Conservation (phyloP, 352 stramenopile genomes). For the Globisporangium echinulatum region DNA sequence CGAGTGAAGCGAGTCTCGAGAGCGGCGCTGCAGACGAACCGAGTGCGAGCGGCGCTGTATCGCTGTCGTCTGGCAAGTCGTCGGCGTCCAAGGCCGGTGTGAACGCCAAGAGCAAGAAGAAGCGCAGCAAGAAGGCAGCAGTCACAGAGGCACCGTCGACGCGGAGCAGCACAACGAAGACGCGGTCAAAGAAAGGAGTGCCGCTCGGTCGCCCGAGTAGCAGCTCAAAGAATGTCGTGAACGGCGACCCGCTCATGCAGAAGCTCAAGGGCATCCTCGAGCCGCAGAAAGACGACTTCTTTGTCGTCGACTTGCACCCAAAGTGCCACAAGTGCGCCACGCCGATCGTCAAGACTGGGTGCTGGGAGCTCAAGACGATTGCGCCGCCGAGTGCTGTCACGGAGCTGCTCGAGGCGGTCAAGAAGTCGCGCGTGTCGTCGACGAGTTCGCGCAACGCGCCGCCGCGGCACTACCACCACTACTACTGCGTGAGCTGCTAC, state of each 20-base stretch:
- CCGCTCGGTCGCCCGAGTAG: slow-evolving; percentile 29
- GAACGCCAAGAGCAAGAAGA: slow-evolving; percentile 63
- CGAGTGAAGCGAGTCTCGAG: slow-evolving; percentile 26
- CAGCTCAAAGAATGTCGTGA: slow-evolving; percentile 71
- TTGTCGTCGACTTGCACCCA: slow-evolving; percentile 94
- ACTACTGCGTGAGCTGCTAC: slow-evolving; percentile 67
- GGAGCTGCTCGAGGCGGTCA: slow-evolving; percentile 73
- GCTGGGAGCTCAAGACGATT: slow-evolving; percentile 78
- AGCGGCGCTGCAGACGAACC: neutral
- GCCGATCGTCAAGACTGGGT: slow-evolving; percentile 82
- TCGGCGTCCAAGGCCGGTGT: slow-evolving; percentile 17
- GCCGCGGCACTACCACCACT: slow-evolving; percentile 80
- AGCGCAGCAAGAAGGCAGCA: slow-evolving; percentile 66
- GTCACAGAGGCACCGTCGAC: slow-evolving; percentile 39
- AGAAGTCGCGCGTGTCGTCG: slow-evolving; percentile 63
- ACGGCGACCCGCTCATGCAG: slow-evolving; percentile 95
- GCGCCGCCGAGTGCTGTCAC: slow-evolving; percentile 51
- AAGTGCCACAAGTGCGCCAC: slow-evolving; percentile 85
- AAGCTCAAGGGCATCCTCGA: slow-evolving; percentile 97
- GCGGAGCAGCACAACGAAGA: slow-evolving; percentile 60
- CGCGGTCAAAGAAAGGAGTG: slow-evolving; percentile 55
- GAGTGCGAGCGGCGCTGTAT: neutral
- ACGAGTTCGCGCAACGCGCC: slow-evolving; percentile 56
- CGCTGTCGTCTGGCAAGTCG: slow-evolving; percentile 7
- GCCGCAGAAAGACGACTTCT: slow-evolving; percentile 99